These are phyloP conservation scores for Strobilomyces dryophilus DNA, from an alignment of 768 basidiomycete species.

Conservation along the genomic window DNA sequence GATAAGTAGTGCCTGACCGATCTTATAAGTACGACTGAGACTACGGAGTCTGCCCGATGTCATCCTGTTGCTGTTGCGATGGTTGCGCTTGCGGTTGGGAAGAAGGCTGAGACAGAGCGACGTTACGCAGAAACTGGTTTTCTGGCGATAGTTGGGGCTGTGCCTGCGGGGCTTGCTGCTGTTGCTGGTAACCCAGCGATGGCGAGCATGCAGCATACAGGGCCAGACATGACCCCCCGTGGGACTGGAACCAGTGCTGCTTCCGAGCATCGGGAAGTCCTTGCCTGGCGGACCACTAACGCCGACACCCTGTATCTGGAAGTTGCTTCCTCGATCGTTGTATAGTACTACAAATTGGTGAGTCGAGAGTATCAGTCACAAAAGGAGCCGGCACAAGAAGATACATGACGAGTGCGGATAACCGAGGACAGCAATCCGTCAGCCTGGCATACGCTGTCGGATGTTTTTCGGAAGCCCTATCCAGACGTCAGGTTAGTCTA, in stretches of 20 bases:
- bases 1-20: no score
- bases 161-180: conserved; percentile 25
- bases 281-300: conserved; percentile 37
- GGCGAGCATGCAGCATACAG: conserved; percentile 42
- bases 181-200: conserved; percentile 36
- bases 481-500: no score
- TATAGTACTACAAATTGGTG: no score
- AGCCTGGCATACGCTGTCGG: no score
- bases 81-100: conserved; percentile 17
- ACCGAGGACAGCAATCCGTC: no score
- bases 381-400: no score
- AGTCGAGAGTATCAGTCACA: no score
- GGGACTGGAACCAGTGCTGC: conserved; percentile 19
- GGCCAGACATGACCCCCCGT: conserved; percentile 50
- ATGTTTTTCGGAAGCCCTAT: no score
- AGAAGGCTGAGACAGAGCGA: conserved; percentile 33
- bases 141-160: conserved; percentile 30
- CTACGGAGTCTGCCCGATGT: conserved; percentile 10
- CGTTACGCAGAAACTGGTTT: conserved; percentile 24
- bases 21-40: no score
- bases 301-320: conserved; percentile 62
- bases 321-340: conserved; percentile 76
- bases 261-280: conserved; percentile 64
- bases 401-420: no score
- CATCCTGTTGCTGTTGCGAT: conserved; percentile 21